phyloP scores from a whole-genome alignment of 1,139 yeast genomes.

The Debaryomycetaceae sp. region DNA sequence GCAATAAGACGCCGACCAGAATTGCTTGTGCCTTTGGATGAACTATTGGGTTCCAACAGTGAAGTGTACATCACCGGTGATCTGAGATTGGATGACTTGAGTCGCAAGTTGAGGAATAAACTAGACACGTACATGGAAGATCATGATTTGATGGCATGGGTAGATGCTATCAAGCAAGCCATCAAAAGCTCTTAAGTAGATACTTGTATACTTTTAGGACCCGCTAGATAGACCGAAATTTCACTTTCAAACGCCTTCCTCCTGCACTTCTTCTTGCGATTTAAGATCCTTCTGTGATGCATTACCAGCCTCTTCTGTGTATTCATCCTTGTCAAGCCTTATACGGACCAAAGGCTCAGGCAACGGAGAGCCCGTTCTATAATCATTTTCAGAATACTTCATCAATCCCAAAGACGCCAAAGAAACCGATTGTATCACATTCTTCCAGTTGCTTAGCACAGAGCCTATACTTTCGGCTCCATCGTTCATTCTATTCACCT shows the following conservation, averaged over 20 bases:
- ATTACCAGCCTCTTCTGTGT: not conserved
- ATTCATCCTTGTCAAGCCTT: conserved; percentile 36
- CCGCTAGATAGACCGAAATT: not conserved
- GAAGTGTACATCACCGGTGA: not conserved
- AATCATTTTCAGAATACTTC: conserved; percentile 45
- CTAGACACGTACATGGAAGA: conserved; percentile 10
- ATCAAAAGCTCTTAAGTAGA: conserved; percentile 4
- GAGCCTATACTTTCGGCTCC: conserved; percentile 58
- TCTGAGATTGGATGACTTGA: not conserved
- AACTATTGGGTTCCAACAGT: conserved; percentile 2
- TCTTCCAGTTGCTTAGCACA: conserved; percentile 67
- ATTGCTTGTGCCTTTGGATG: conserved; percentile 11
- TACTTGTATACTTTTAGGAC: not conserved
- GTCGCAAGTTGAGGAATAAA: conserved; percentile 6
- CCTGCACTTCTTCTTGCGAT: conserved; percentile 1
- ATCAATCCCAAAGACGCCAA: conserved; percentile 62
- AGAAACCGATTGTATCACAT: conserved; percentile 60
- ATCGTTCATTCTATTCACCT: conserved; percentile 47
- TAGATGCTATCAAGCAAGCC: conserved; percentile 21
- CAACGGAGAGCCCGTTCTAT: conserved; percentile 32
- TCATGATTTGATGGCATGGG: conserved; percentile 24
- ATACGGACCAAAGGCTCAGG: conserved; percentile 67
- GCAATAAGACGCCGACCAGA: conserved; percentile 9
- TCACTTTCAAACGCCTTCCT: not conserved
- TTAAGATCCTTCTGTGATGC: not conserved